Evolutionary conservation across 768 basidiomycete genomes (phyloP).

Genomic region (Tricholoma hemisulphureum): DNA sequence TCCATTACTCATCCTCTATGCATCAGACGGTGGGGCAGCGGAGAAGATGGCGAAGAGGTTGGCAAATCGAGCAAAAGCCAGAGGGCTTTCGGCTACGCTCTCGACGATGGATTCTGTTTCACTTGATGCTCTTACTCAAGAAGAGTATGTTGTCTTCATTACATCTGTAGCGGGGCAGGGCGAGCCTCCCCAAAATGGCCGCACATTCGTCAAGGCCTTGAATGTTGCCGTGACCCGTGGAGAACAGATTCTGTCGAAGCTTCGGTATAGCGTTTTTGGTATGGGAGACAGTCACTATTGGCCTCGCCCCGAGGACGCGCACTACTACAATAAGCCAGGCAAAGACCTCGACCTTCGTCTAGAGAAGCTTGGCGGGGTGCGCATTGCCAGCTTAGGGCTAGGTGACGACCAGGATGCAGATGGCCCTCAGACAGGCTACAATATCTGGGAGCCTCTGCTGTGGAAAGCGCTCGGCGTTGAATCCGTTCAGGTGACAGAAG

Average conservation of each 20-base stretch:
- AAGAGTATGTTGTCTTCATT: constrained; percentile 72
- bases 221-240: constrained; percentile 62
- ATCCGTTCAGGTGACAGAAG: constrained; percentile 80
- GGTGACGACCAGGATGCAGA: constrained; percentile 98
- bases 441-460: constrained; percentile 86
- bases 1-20: constrained; percentile 86
- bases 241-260: constrained; percentile 57
- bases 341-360: constrained; percentile 86
- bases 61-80: constrained; percentile 73
- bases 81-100: constrained; percentile 76
- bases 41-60: constrained; percentile 95
- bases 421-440: constrained; percentile 95
- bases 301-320: constrained; percentile 95
- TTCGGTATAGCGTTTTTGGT: constrained; percentile 83
- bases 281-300: constrained; percentile 99
- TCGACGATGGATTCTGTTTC: constrained; percentile 80
- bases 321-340: constrained; percentile 96
- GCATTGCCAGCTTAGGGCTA: constrained; percentile 73
- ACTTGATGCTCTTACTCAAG: constrained; percentile 67
- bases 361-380: constrained; percentile 75
- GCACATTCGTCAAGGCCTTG: constrained; percentile 83
- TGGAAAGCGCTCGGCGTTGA: constrained; percentile 97
- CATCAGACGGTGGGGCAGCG: constrained; percentile 92
- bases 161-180: constrained; percentile 96
- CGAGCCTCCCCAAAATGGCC: constrained; percentile 95